phyloP scores from a whole-genome alignment of 257 asterid species.

The Forsythia viridissima region DNA sequence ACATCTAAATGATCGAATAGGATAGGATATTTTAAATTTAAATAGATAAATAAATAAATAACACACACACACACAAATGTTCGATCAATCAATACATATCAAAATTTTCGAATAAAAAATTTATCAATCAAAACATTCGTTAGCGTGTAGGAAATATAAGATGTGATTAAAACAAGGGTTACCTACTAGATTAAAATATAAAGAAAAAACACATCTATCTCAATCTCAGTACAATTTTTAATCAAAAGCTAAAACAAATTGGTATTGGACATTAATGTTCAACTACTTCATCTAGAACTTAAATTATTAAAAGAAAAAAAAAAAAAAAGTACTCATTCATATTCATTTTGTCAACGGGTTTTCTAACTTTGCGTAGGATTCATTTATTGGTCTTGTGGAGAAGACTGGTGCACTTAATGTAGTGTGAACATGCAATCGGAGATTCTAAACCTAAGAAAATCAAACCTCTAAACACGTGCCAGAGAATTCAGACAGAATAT shows the following conservation, averaged over 20 bases:
- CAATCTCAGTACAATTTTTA: neutral
- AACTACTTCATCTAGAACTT: neutral
- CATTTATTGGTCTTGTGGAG: neutral
- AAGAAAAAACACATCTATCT: neutral
- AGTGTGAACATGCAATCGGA: slow-evolving; percentile 32
- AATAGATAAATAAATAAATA: too few relatives aligned
- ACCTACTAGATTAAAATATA: neutral
- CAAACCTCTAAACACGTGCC: slow-evolving; percentile 23
- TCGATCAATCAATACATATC: too few relatives aligned
- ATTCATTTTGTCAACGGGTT: too few relatives aligned
- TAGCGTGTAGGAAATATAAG: too few relatives aligned
- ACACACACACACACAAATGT: too few relatives aligned
- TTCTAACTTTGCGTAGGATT: neutral
- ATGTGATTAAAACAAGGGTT: slow-evolving; percentile 1
- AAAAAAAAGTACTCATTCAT: neutral
- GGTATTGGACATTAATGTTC: neutral
- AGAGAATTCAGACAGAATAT: neutral
- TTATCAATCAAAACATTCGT: too few relatives aligned
- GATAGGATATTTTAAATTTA: too few relatives aligned
- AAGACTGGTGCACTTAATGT: slow-evolving; percentile 3
- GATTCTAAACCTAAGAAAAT: slow-evolving; percentile 16
- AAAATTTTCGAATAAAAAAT: too few relatives aligned
- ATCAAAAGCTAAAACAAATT: neutral
- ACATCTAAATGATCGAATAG: too few relatives aligned
- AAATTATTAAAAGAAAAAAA: neutral